Evolutionary conservation across 441 rosid genomes (phyloP).

Genomic region (Mallotus repandus): DNA sequence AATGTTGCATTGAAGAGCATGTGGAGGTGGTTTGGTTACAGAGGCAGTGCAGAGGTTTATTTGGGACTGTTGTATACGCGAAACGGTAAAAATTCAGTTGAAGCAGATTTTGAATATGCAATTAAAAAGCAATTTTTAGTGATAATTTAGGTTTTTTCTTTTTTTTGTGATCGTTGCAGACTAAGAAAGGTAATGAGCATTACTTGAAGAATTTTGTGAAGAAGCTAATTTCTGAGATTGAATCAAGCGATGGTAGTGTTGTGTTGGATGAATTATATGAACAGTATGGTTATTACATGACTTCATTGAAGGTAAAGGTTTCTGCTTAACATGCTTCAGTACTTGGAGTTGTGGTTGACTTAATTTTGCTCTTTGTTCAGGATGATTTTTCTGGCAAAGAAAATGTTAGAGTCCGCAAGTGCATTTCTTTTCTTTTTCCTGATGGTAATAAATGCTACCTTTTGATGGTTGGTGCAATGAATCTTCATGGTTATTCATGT

Average conservation of each 20-base stretch:
- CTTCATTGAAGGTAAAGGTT: slow-evolving; percentile 52
- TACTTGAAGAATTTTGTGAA: slow-evolving; percentile 64
- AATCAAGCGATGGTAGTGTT: slow-evolving; percentile 49
- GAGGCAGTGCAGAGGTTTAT: slow-evolving; percentile 61
- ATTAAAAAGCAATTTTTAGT: slow-evolving; percentile 6
- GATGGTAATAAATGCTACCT: slow-evolving; percentile 36
- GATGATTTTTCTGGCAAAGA: slow-evolving; percentile 43
- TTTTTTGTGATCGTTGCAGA: slow-evolving; percentile 37
- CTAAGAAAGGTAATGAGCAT: slow-evolving; percentile 41
- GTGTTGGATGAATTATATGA: slow-evolving; percentile 78
- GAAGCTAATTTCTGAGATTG: slow-evolving; percentile 73
- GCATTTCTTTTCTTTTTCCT: slow-evolving; percentile 74
- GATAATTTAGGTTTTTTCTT: not conserved
- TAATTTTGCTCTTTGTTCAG: slow-evolving; percentile 27
- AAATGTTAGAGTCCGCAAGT: slow-evolving; percentile 56
- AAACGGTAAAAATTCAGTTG: slow-evolving; percentile 33
- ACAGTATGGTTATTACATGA: slow-evolving; percentile 55
- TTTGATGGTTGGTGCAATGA: too few relatives aligned
- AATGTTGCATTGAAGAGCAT: slow-evolving; percentile 36
- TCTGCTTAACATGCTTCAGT: not conserved
- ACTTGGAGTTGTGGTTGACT: not conserved
- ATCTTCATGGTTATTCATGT: not conserved
- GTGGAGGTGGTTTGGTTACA: slow-evolving; percentile 60
- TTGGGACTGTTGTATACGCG: slow-evolving; percentile 57
- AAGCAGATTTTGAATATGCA: too few relatives aligned